Conservation (phyloP, 1,284 basidiomycete species). For the Naganishia cerealis region DNA sequence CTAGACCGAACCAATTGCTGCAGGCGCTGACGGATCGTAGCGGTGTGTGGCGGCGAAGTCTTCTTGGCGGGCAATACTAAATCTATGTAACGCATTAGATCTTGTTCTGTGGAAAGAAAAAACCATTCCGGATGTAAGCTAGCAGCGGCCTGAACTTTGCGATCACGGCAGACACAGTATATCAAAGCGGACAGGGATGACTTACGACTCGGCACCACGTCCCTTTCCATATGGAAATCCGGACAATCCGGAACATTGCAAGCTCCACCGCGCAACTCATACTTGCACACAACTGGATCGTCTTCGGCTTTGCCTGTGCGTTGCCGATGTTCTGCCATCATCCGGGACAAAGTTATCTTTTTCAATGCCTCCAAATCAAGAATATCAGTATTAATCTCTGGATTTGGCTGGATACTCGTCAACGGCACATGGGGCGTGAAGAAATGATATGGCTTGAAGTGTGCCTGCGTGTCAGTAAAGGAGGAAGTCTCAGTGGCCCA, state of each 20-base stretch:
- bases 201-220: constrained; percentile 26
- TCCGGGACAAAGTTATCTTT: constrained; percentile 19
- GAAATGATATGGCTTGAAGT: constrained; percentile 28
- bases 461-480: background rate
- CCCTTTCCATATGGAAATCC: constrained; percentile 23
- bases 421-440: constrained; percentile 13
- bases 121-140: constrained; percentile 8
- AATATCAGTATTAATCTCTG: constrained; percentile 20
- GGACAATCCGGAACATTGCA: constrained; percentile 24
- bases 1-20: constrained; percentile 21
- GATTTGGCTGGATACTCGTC: constrained; percentile 1
- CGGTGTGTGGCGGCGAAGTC: background rate
- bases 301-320: constrained; percentile 17
- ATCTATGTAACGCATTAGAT: constrained; percentile 24
- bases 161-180: background rate
- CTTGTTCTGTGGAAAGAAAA: constrained; percentile 9
- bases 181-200: background rate
- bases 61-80: constrained; percentile 15
- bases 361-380: constrained; percentile 28
- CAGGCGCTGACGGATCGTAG: constrained; percentile 8
- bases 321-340: constrained; percentile 24
- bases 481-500: background rate
- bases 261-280: constrained; percentile 23
- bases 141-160: constrained; percentile 1
- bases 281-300: constrained; percentile 27